Evolutionary conservation across 768 basidiomycete species (phyloP).

Genomic region (Leccinum subtestaceum): DNA sequence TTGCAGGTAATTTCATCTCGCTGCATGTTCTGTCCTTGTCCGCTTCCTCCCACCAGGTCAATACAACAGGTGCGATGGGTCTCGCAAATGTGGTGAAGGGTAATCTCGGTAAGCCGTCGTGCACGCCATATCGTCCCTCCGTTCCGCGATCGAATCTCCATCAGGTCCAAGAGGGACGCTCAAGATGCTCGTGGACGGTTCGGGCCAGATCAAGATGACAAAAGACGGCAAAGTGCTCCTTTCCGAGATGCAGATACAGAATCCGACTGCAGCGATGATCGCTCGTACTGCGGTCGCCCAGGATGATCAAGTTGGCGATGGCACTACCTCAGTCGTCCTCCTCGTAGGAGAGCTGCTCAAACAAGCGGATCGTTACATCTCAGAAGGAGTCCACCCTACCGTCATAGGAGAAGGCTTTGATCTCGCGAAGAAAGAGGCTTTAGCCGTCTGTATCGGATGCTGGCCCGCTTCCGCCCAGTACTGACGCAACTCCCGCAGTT

Average conservation of each 20-base stretch:
- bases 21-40: conserved; percentile 18
- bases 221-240: conserved; percentile 98
- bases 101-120: conserved; percentile 74
- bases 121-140: conserved; percentile 12
- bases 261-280: conserved; percentile 99
- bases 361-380: conserved; percentile 96
- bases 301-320: conserved; percentile 98
- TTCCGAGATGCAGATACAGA: conserved; percentile 99
- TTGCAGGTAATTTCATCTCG: conserved; percentile 62
- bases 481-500: conserved; percentile 54
- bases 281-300: conserved; percentile 98
- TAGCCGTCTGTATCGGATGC: conserved; percentile 56
- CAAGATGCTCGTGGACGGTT: conserved; percentile 99
- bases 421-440: conserved; percentile 93
- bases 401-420: conserved; percentile 96
- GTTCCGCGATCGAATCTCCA: conserved; percentile 25
- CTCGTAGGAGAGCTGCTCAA: conserved; percentile 94
- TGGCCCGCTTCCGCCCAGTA: conserved; percentile 9
- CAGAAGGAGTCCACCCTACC: conserved; percentile 97
- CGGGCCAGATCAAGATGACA: conserved; percentile 99
- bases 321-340: conserved; percentile 95
- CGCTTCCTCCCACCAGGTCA: conserved; percentile 55
- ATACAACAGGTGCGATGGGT: conserved; percentile 93
- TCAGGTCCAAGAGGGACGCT: conserved; percentile 93
- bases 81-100: conserved; percentile 96